Evolutionary conservation across 768 basidiomycete genomes (phyloP).

Genomic region (Serpula lacrymans): DNA sequence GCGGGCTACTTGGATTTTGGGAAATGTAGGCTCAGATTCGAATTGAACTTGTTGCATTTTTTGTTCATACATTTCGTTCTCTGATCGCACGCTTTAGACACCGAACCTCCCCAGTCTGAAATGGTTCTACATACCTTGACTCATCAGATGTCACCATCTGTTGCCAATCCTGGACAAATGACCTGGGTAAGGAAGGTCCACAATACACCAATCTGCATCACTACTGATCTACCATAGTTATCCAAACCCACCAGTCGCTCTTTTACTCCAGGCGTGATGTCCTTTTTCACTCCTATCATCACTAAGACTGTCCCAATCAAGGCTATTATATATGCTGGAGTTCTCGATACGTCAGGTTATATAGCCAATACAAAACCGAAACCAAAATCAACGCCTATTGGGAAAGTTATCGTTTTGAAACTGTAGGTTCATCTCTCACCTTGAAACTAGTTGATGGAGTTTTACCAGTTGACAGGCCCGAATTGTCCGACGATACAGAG

Average conservation of each 20-base stretch:
- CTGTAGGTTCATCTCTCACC: conserved; percentile 35
- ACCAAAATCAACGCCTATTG: conserved; percentile 41
- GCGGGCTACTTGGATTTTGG: conserved; percentile 57
- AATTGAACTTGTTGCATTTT: conserved; percentile 1
- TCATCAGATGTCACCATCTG: conserved; percentile 29
- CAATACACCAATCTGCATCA: conserved; percentile 24
- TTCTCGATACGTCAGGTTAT: conserved; percentile 46
- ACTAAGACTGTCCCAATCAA: conserved; percentile 25
- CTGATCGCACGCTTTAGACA: conserved; percentile 31
- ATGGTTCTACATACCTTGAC: conserved; percentile 26
- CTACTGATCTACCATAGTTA: conserved; percentile 2
- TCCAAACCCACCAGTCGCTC: conserved; percentile 29
- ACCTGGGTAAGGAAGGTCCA: conserved; percentile 38
- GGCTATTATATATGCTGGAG: conserved; percentile 41
- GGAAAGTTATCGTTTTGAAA: conserved; percentile 47
- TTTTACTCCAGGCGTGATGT: conserved; percentile 43
- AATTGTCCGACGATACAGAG: conserved; percentile 45
- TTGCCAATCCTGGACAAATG: conserved; percentile 15
- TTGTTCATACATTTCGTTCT: conserved; percentile 34
- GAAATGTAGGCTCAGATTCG: conserved; percentile 44
- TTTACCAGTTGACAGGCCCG: conserved; percentile 39
- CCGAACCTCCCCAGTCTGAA: conserved; percentile 34
- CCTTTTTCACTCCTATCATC: conserved; percentile 39
- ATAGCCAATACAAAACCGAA: conserved; percentile 29
- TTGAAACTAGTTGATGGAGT: neutral